Evolutionary conservation across 1,139 yeast species (phyloP), one percentile per base, ranked within the genome.

Genomic region (Arxiozyma slooffiae): DNA sequence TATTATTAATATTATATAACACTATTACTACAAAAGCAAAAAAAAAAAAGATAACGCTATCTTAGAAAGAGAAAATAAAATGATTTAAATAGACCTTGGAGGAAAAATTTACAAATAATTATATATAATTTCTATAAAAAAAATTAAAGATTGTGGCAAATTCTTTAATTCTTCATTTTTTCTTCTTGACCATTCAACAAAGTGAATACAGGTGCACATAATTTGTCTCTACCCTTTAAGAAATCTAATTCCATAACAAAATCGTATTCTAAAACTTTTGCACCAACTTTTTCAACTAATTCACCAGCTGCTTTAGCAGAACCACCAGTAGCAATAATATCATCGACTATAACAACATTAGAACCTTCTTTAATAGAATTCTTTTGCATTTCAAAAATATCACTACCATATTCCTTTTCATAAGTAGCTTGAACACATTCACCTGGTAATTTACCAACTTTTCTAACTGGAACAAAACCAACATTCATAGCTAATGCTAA

Each of bases 321-420:
- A 43, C 98, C 98, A 59, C 97, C 98, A 44, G 98, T 92, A 47
- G 98, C 98, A 68, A 94, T 85, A 62, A 92, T 89, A 67, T 92
- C 99, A 68, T 92, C 98, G 38, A 92, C 95, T 58, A 92, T 77
- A 44, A 92, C 75, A 38, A 92, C 94, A 53, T 77, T 85, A 49
- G 95, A 77, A 40, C 92, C 95, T 54, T 76, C 76, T 58, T 89
- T 85, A 59, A 92, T 81, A 44, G 92, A 81, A 52, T 79, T 94
- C 57, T 78, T 74, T 73, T 94, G 98, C 69, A 94, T 81, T 70
- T 89, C 96, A 67, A 92, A 89, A 55, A 73, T 78, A 70, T 92
- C 99, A 53, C 75, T 71, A 63, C 97, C 98, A 69, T 92, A 92
- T 70, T 92, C 99, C 75, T 94, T 94, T 63, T 77, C 73, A 74